Base-by-base conservation (phyloP, 495 filamentous ascomycete species). In the Annulohypoxylon bovei region DNA sequence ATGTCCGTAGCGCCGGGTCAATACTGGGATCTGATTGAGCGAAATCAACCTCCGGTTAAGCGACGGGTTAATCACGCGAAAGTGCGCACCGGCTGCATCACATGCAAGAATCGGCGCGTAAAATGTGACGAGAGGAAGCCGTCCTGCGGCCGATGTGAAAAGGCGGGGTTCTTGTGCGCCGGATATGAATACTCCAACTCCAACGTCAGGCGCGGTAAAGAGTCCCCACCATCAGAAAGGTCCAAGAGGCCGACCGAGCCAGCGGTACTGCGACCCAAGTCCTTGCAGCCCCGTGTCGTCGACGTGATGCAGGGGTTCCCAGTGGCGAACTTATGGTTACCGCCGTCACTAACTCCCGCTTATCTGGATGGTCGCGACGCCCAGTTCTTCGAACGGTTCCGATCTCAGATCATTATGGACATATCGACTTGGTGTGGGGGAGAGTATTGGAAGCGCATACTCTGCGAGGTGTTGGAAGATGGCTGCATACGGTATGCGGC, bases 111-210 rank as follows among this genome's bases (percentile, higher is more conserved):
- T 22, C 72, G 77, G 11, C 62, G 59, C 2, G 82, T 90, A 57
- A 89, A 90, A 75, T 90, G 88, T 54, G 87, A 88, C 63, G 88
- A 90, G 74, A 76, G 71, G 11, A 83, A 84, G 58, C 88, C 87
- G 33, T 81, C 73, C n/a, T 90, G 88, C 68, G 77, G 76, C 18
- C 79, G 82, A 58, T 90, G 88, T 68, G 72, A 83, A 37, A 86
- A 80, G 59, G 81, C 85, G 7, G 82, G 87, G 27, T 81, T 85
- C 20, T 71, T 77, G 32, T 90, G 88, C 72, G 86, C 83, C 62
- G 87, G 87, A 18, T 88, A 88, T 62, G 82, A 79, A 3, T 70
- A 65, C 30, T 44, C 60, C 33, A 33, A 52, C 12, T 1, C 52
- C 30, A 33, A 52, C 12, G 2, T 44, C 30, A 62, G 50, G 35